These are phyloP conservation scores for Populus hybrid DNA, from an alignment of 441 rosid genomes.

Conservation along the genomic window DNA sequence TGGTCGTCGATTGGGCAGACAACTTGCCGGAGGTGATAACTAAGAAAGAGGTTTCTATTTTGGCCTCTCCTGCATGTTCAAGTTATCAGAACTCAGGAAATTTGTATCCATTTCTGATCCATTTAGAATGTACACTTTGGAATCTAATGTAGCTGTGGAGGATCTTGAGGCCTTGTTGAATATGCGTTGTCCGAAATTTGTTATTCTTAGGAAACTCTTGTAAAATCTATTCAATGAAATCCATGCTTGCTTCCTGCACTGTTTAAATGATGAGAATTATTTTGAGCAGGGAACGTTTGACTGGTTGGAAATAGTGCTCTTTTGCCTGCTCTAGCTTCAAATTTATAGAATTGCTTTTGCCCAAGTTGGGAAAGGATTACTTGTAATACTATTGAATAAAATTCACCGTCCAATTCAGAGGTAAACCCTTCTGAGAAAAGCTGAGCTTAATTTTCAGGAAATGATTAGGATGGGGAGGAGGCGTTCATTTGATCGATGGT, in stretches of 20 bases:
- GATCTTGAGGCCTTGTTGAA: slow-evolving; percentile 19
- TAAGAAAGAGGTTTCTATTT: slow-evolving; percentile 41
- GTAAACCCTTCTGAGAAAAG: no score
- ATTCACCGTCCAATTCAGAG: neutral
- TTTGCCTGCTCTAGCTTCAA: neutral
- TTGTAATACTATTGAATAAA: neutral
- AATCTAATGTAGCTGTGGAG: slow-evolving; percentile 15
- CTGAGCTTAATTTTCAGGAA: no score
- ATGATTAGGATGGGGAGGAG: no score
- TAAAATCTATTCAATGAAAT: slow-evolving; percentile 25
- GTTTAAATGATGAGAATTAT: neutral
- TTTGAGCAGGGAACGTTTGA: neutral
- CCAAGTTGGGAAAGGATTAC: neutral
- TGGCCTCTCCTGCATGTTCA: slow-evolving; percentile 25
- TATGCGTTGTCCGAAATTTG: slow-evolving; percentile 14
- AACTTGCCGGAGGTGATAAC: slow-evolving; percentile 90
- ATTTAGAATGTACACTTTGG: slow-evolving; percentile 20
- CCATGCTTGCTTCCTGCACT: neutral
- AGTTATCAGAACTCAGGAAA: slow-evolving; percentile 17
- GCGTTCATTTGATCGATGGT: no score
- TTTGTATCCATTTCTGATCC: slow-evolving; percentile 17
- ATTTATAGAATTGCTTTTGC: neutral
- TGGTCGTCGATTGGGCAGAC: slow-evolving; percentile 46
- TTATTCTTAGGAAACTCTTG: slow-evolving; percentile 19
- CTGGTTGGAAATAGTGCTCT: neutral